Conservation (phyloP, 2,329 filamentous ascomycete species). For the Penicillium psychrosexuale region DNA sequence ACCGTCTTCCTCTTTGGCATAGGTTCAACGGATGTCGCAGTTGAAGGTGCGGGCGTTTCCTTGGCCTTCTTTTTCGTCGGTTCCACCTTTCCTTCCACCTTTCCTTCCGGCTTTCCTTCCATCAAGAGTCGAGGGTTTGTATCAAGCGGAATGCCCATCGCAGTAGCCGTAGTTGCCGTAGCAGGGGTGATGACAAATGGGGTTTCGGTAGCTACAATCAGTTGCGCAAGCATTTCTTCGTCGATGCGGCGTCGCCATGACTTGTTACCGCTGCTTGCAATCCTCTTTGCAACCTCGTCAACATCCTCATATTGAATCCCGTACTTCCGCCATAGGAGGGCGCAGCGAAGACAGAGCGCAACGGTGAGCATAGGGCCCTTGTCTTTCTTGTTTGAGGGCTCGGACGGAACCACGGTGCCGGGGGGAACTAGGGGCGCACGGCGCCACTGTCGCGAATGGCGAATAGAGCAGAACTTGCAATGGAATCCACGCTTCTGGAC, state of each 20-base stretch:
- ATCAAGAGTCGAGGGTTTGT: slow-evolving; percentile 31
- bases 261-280: slow-evolving; percentile 72
- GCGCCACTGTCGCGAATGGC: slow-evolving; percentile 83
- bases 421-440: slow-evolving; percentile 76
- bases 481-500: slow-evolving; percentile 78
- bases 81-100: slow-evolving; percentile 38
- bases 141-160: slow-evolving; percentile 42
- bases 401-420: slow-evolving; percentile 64
- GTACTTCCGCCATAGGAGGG: slow-evolving; percentile 91
- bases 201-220: slow-evolving; percentile 46
- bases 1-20: slow-evolving; percentile 62
- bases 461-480: slow-evolving; percentile 88
- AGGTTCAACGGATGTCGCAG: slow-evolving; percentile 44
- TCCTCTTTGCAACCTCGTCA: slow-evolving; percentile 86
- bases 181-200: slow-evolving; percentile 44
- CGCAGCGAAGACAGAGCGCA: slow-evolving; percentile 85
- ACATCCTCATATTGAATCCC: slow-evolving; percentile 93
- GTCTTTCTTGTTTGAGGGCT: slow-evolving; percentile 66
- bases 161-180: slow-evolving; percentile 45
- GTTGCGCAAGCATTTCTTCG: slow-evolving; percentile 66
- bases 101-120: slow-evolving; percentile 39
- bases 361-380: slow-evolving; percentile 72
- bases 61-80: slow-evolving; percentile 60
- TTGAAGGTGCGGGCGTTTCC: slow-evolving; percentile 49
- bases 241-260: slow-evolving; percentile 87